Conservation (phyloP, 2,329 filamentous ascomycete species). For the Cladosporium sp. region DNA sequence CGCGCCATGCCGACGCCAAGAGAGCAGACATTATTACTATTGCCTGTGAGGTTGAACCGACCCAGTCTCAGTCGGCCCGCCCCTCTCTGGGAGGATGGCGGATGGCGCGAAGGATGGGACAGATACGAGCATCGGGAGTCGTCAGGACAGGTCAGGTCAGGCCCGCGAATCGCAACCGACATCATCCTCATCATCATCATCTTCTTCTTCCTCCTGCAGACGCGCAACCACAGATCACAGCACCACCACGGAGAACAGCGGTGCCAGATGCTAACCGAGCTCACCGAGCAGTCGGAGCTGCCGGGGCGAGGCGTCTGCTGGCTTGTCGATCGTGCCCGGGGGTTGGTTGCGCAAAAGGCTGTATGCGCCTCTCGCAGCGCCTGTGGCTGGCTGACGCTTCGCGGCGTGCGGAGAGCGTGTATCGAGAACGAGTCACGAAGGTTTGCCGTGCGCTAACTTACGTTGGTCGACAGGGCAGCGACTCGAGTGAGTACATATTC, state of each 20-base stretch:
- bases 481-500: neutral
- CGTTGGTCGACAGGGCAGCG: neutral
- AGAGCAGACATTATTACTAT: neutral
- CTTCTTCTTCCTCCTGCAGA: neutral
- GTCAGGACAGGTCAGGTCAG: neutral
- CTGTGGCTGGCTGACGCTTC: conserved; percentile 20
- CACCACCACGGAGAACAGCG: conserved; percentile 5
- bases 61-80: neutral
- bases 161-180: neutral
- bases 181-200: neutral
- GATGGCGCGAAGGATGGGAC: conserved; percentile 9
- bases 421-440: neutral
- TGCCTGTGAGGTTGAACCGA: neutral
- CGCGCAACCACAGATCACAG: neutral
- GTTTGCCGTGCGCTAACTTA: neutral
- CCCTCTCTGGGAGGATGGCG: conserved; percentile 6
- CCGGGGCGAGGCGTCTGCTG: conserved; percentile 15
- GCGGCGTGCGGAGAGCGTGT: neutral
- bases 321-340: conserved; percentile 14
- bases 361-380: conserved; percentile 8
- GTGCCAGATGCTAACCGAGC: neutral
- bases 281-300: conserved; percentile 9
- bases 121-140: conserved; percentile 12
- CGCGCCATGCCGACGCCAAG: conserved; percentile 2
- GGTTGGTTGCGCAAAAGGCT: conserved; percentile 9